These are phyloP conservation scores for Mallotus repandus DNA, from an alignment of 441 rosid genomes.

Conservation along the genomic window DNA sequence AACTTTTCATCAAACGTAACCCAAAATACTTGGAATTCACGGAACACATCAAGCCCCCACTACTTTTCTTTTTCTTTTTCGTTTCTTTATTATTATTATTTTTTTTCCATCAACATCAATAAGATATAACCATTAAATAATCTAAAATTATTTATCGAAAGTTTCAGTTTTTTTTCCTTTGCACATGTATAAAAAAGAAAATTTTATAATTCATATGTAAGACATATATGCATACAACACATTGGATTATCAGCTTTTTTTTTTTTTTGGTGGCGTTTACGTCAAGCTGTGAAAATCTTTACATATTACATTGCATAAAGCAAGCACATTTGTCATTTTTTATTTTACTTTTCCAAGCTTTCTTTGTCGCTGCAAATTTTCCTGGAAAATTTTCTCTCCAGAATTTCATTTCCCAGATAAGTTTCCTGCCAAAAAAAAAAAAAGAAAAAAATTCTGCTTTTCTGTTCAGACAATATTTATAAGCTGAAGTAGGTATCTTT, in stretches of 20 bases:
- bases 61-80: not conserved
- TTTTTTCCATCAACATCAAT: not conserved
- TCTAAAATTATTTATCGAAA: not conserved
- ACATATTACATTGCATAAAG: conserved; percentile 22
- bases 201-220: no score
- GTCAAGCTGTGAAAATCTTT: conserved; percentile 39
- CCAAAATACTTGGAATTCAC: conserved; percentile 41
- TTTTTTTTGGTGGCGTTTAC: conserved; percentile 41
- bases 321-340: conserved; percentile 17
- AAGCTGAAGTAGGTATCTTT: conserved; percentile 21
- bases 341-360: not conserved
- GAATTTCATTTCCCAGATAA: conserved; percentile 29
- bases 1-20: conserved; percentile 18
- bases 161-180: not conserved
- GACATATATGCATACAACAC: not conserved
- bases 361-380: conserved; percentile 17
- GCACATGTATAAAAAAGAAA: no score
- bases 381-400: conserved; percentile 21
- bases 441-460: not conserved
- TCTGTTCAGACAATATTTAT: conserved; percentile 3
- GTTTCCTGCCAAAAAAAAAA: conserved; percentile 10
- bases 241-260: conserved; percentile 21
- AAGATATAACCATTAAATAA: not conserved
- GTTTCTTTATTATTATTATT: not conserved
- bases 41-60: conserved; percentile 2